These are phyloP conservation scores for Diutina catenulata DNA, from an alignment of 1,139 yeast genomes.

Conservation along the genomic window DNA sequence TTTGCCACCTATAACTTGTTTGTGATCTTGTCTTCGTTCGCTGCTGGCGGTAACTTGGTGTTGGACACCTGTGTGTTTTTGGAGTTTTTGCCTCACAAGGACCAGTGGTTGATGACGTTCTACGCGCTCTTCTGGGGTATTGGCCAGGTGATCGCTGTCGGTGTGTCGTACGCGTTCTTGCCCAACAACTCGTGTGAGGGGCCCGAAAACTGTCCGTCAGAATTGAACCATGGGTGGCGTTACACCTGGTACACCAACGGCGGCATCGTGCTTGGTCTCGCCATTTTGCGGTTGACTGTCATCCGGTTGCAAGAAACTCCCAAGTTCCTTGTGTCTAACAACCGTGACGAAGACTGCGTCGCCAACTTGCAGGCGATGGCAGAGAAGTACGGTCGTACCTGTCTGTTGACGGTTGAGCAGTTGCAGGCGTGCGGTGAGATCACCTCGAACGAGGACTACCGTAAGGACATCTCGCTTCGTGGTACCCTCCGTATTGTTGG, in stretches of 20 bases:
- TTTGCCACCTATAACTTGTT: slow-evolving; percentile 39
- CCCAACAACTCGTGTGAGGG: slow-evolving; percentile 34
- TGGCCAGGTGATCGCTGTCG: slow-evolving; percentile 44
- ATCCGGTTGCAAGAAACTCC: slow-evolving; percentile 45
- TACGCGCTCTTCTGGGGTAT: slow-evolving; percentile 55
- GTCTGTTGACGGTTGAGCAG: slow-evolving; percentile 33
- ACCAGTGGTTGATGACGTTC: slow-evolving; percentile 42
- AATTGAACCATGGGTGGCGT: slow-evolving; percentile 48
- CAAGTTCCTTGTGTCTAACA: slow-evolving; percentile 39
- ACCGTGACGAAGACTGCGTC: slow-evolving; percentile 41
- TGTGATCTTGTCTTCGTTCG: slow-evolving; percentile 32
- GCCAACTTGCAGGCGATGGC: slow-evolving; percentile 25
- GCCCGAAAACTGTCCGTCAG: slow-evolving; percentile 31
- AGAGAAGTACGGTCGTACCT: slow-evolving; percentile 26
- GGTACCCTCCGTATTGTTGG: slow-evolving; percentile 10
- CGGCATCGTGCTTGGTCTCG: slow-evolving; percentile 37
- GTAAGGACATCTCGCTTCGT: slow-evolving; percentile 1
- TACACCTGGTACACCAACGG: slow-evolving; percentile 44
- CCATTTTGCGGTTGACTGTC: slow-evolving; percentile 33
- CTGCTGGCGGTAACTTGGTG: slow-evolving; percentile 52
- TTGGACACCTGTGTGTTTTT: slow-evolving; percentile 49
- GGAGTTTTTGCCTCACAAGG: slow-evolving; percentile 42
- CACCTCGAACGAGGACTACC: slow-evolving; percentile 11
- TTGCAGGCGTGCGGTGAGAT: slow-evolving; percentile 32
- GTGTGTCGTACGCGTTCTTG: slow-evolving; percentile 47